phyloP scores from a whole-genome alignment of 495 filamentous ascomycete genomes.

The Tuber aestivum region DNA sequence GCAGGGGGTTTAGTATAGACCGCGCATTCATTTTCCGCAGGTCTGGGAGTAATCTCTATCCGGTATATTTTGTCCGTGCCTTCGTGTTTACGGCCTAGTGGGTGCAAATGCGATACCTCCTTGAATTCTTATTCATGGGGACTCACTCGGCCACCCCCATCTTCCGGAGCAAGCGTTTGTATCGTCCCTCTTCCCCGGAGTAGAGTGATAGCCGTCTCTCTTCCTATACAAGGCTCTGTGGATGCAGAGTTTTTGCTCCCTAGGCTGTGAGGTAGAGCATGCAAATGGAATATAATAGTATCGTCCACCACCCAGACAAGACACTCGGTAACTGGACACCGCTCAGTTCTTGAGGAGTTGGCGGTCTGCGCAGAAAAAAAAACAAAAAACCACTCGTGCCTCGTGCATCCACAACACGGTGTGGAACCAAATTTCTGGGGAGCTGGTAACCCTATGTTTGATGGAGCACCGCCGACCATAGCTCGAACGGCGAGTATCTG shows the following conservation, averaged over 20 bases:
- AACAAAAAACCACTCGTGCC: background rate
- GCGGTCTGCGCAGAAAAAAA: background rate
- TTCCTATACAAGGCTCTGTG: background rate
- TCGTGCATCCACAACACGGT: background rate
- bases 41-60: background rate
- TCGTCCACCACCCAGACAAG: background rate
- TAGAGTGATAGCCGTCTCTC: background rate
- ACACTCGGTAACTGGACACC: background rate
- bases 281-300: background rate
- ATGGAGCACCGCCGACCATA: background rate
- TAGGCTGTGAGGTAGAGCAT: background rate
- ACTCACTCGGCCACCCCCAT: background rate
- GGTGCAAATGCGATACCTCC: background rate
- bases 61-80: background rate
- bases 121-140: background rate
- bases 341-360: background rate
- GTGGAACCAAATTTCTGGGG: background rate
- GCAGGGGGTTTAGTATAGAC: background rate
- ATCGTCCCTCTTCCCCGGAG: background rate
- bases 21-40: background rate
- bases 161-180: background rate
- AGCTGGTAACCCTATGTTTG: background rate
- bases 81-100: background rate
- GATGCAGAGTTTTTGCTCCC: background rate
- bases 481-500: background rate